Conservation (phyloP, 2,329 filamentous ascomycete genomes). For the Lecanicillium sp. region DNA sequence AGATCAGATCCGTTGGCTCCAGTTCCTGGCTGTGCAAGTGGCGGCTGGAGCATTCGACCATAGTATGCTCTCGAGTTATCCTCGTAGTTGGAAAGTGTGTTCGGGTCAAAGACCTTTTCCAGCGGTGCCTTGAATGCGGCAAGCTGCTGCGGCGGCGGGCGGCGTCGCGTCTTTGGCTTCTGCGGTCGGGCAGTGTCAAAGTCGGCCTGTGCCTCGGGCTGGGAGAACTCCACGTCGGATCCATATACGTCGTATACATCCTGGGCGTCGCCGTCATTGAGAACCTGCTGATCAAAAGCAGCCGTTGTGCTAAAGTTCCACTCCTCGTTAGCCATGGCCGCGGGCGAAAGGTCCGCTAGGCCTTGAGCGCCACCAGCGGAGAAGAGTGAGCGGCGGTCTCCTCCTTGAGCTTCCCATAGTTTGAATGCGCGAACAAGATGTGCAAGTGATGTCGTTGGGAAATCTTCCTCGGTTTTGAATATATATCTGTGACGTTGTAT, state of each 20-base stretch:
- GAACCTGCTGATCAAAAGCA: slow-evolving; percentile 55
- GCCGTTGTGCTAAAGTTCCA: slow-evolving; percentile 64
- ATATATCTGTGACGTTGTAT: slow-evolving; percentile 68
- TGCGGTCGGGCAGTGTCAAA: slow-evolving; percentile 45
- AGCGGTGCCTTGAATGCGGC: slow-evolving; percentile 53
- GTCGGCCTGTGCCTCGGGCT: slow-evolving; percentile 27
- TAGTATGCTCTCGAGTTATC: slow-evolving; percentile 60
- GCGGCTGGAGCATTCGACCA: slow-evolving; percentile 36
- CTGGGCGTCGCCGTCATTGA: slow-evolving; percentile 47
- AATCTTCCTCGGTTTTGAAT: slow-evolving; percentile 52
- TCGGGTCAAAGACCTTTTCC: slow-evolving; percentile 61
- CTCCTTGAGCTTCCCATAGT: slow-evolving; percentile 69
- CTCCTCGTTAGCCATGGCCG: slow-evolving; percentile 48
- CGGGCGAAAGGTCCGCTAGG: slow-evolving; percentile 38
- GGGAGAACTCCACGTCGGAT: slow-evolving; percentile 48
- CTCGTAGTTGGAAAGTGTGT: slow-evolving; percentile 58
- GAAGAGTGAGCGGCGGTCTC: slow-evolving; percentile 61
- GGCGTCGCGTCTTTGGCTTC: slow-evolving; percentile 46
- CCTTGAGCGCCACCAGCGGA: slow-evolving; percentile 53
- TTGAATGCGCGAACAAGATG: slow-evolving; percentile 67
- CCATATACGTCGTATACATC: slow-evolving; percentile 58
- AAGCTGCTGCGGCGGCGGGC: slow-evolving; percentile 52
- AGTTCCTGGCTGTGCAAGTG: slow-evolving; percentile 20
- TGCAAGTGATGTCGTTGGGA: slow-evolving; percentile 58
- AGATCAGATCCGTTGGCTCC: slow-evolving; percentile 43